Evolutionary conservation across 305 asterid species (phyloP).

Genomic region (Rubia balearica): DNA sequence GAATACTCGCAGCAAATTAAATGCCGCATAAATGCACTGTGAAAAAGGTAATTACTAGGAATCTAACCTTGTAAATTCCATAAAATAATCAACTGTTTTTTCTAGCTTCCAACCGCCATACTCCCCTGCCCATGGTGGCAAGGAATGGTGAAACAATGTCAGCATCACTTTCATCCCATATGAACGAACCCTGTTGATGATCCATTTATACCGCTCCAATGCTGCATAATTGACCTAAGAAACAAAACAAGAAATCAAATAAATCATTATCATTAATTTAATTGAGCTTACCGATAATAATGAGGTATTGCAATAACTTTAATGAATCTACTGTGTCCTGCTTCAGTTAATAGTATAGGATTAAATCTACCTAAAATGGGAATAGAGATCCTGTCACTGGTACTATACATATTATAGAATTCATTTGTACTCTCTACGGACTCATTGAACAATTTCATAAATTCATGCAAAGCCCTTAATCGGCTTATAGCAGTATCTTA

Average conservation of each 20-base stretch:
- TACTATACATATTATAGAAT: background rate
- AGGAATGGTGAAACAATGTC: constrained; percentile 89
- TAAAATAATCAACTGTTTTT: constrained; percentile 74
- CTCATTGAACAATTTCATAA: background rate
- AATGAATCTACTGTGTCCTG: background rate
- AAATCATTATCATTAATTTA: background rate
- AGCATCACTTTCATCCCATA: constrained; percentile 97
- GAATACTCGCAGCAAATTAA: background rate
- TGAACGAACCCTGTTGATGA: constrained; percentile 60
- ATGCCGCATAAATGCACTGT: background rate
- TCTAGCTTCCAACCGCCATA: constrained; percentile 96
- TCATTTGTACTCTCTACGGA: background rate
- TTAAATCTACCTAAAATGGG: background rate
- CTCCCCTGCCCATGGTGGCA: constrained; percentile 99
- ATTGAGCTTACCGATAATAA: background rate
- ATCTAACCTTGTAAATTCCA: constrained; percentile 78
- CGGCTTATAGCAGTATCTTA: background rate
- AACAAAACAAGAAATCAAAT: constrained; percentile 6
- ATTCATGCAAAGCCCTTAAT: background rate
- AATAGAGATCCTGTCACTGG: background rate
- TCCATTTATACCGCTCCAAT: constrained; percentile 90
- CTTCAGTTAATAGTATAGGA: background rate
- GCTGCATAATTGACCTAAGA: constrained; percentile 80
- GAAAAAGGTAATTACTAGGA: constrained; percentile 7
- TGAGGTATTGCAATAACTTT: background rate